Evolutionary conservation across 2,329 filamentous ascomycete species (phyloP).

Genomic region (Sporothrix pseudoabietina): DNA sequence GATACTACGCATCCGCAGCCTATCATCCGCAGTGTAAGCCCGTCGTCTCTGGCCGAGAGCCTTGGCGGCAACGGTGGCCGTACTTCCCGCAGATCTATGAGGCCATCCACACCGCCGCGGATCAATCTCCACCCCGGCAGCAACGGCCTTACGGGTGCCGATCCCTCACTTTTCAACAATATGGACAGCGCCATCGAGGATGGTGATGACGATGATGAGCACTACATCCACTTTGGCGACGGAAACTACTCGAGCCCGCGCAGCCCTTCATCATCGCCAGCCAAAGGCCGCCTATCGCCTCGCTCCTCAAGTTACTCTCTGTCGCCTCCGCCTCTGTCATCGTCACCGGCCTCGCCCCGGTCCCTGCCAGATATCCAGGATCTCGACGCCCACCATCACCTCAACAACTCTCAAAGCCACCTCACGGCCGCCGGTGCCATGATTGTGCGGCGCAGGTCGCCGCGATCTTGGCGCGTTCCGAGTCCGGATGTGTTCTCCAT

Average conservation of each 20-base stretch:
- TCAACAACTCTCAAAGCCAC: slow-evolving; percentile 4
- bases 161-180: not conserved
- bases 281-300: slow-evolving; percentile 4
- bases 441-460: slow-evolving; percentile 43
- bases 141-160: not conserved
- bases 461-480: slow-evolving; percentile 58
- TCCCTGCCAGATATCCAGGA: slow-evolving; percentile 13
- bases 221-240: slow-evolving; percentile 52
- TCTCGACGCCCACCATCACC: not conserved
- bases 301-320: not conserved
- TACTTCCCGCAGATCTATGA: slow-evolving; percentile 44
- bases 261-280: slow-evolving; percentile 42
- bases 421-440: slow-evolving; percentile 14
- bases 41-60: slow-evolving; percentile 55
- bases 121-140: slow-evolving; percentile 36
- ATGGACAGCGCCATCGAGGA: slow-evolving; percentile 49
- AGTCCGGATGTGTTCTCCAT: slow-evolving; percentile 64
- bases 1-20: slow-evolving; percentile 50
- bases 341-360: slow-evolving; percentile 5
- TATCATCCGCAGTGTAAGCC: slow-evolving; percentile 58
- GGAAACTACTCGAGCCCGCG: slow-evolving; percentile 38
- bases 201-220: slow-evolving; percentile 45
- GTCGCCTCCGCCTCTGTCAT: not conserved
- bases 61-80: slow-evolving; percentile 44
- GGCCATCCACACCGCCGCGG: slow-evolving; percentile 46